These are phyloP conservation scores for Xylariaceae sp. DNA, from an alignment of 2,329 filamentous ascomycete species.

Conservation along the genomic window DNA sequence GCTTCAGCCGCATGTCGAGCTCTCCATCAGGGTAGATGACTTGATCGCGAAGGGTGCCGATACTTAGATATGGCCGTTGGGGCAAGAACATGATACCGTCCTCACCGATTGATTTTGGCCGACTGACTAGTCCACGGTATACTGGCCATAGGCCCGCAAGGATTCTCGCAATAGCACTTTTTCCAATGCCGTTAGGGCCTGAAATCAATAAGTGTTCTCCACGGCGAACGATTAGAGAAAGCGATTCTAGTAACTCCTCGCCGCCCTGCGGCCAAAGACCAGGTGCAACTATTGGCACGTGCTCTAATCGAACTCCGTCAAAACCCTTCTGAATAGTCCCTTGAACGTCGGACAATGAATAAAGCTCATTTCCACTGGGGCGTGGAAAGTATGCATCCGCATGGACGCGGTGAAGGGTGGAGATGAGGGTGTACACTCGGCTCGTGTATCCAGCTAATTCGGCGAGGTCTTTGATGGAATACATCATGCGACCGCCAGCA, in stretches of 20 bases:
- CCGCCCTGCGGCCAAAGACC: constrained; percentile 83
- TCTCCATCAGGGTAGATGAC: constrained; percentile 97
- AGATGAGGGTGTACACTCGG: constrained; percentile 91
- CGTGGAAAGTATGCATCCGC: constrained; percentile 79
- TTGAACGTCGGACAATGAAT: constrained; percentile 85
- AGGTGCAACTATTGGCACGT: constrained; percentile 89
- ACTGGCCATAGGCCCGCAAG: constrained; percentile 91
- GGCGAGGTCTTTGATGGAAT: constrained; percentile 95
- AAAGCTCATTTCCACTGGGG: constrained; percentile 68
- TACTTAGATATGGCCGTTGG: constrained; percentile 85
- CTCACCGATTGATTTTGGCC: constrained; percentile 72
- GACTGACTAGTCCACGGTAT: constrained; percentile 85
- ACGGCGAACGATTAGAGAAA: constrained; percentile 83
- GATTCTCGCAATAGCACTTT: constrained; percentile 81
- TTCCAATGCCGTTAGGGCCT: constrained; percentile 90
- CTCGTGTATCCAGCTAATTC: constrained; percentile 95
- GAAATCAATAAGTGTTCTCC: constrained; percentile 94
- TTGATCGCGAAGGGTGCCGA: constrained; percentile 90
- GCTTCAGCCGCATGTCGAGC: constrained; percentile 82
- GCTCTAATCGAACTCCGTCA: constrained; percentile 87
- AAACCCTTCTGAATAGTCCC: constrained; percentile 93
- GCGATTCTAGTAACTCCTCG: constrained; percentile 81
- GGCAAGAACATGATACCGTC: constrained; percentile 99
- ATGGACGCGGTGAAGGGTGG: constrained; percentile 88
- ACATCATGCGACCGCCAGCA: constrained; percentile 98